phyloP scores from a whole-genome alignment of 768 basidiomycete genomes.

The Pisolithus microcarpus region DNA sequence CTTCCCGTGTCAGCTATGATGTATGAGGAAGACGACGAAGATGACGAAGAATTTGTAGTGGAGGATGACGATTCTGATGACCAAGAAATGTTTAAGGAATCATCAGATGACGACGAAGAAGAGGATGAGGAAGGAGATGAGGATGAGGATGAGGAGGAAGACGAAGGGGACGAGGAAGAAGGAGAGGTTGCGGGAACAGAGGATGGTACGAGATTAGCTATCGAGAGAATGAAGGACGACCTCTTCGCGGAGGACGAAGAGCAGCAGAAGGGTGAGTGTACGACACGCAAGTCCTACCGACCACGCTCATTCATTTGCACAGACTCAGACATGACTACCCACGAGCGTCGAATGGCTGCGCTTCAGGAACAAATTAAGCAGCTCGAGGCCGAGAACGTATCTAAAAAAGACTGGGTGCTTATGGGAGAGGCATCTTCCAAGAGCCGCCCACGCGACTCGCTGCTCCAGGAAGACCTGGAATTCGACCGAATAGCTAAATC shows the following conservation, averaged over 20 bases:
- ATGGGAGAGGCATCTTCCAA: constrained; percentile 85
- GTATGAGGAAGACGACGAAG: constrained; percentile 33
- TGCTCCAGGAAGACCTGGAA: constrained; percentile 91
- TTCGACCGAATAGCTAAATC: constrained; percentile 87
- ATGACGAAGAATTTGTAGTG: constrained; percentile 32
- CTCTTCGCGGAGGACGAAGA: constrained; percentile 67
- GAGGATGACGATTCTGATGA: constrained; percentile 29
- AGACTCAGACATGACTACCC: constrained; percentile 55
- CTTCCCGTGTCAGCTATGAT: constrained; percentile 42
- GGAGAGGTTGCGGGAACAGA: constrained; percentile 21
- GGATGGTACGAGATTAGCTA: constrained; percentile 37
- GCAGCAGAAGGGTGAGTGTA: background rate
- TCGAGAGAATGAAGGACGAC: constrained; percentile 68
- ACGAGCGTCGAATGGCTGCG: constrained; percentile 71
- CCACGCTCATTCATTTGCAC: background rate
- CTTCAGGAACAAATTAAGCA: constrained; percentile 72
- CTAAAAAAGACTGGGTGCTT: constrained; percentile 86
- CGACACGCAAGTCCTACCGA: background rate
- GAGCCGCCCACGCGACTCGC: constrained; percentile 80
- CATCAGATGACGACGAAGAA: constrained; percentile 22
- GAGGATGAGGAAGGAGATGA: constrained; percentile 28
- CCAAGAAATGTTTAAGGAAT: constrained; percentile 21
- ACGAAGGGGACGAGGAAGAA: constrained; percentile 12
- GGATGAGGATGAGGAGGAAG: constrained; percentile 20
- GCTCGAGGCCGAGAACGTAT: constrained; percentile 83